Conservation (phyloP, 805 yeast species). For the Debaryomyces hansenii region DNA sequence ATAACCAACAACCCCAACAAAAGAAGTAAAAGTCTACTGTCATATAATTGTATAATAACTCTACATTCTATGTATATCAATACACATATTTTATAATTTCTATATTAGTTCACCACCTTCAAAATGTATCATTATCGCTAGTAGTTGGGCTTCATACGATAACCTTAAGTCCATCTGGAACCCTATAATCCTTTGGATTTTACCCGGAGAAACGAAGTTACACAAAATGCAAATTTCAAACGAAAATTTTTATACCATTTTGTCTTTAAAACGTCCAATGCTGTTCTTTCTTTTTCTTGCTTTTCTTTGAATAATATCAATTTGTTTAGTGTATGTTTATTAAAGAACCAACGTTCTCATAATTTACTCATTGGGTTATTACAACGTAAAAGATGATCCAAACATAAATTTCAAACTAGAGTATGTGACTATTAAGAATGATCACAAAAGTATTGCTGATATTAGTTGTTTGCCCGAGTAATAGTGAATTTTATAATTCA, state of each 20-base stretch:
- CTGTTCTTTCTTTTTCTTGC: no score
- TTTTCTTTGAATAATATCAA: no score
- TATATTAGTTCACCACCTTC: no score
- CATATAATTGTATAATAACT: neutral
- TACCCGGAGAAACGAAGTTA: neutral
- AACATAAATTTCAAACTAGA: conserved; percentile 41
- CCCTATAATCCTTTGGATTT: neutral
- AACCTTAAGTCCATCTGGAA: neutral
- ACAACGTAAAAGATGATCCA: conserved; percentile 20
- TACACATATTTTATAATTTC: no score
- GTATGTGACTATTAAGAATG: conserved; percentile 50
- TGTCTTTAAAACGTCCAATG: neutral
- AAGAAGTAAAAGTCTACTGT: neutral
- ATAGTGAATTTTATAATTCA: neutral
- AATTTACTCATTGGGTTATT: neutral
- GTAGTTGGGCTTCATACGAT: no score
- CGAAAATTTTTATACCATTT: neutral
- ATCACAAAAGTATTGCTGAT: conserved; percentile 33
- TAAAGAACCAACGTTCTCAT: neutral
- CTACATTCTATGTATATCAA: neutral
- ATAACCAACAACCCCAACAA: conserved; percentile 2
- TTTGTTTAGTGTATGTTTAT: neutral
- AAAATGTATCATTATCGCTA: no score
- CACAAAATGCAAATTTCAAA: neutral
- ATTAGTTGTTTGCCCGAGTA: neutral